Base-by-base conservation (phyloP, 2,329 filamentous ascomycete species). In the Fusarium kyushuense region DNA sequence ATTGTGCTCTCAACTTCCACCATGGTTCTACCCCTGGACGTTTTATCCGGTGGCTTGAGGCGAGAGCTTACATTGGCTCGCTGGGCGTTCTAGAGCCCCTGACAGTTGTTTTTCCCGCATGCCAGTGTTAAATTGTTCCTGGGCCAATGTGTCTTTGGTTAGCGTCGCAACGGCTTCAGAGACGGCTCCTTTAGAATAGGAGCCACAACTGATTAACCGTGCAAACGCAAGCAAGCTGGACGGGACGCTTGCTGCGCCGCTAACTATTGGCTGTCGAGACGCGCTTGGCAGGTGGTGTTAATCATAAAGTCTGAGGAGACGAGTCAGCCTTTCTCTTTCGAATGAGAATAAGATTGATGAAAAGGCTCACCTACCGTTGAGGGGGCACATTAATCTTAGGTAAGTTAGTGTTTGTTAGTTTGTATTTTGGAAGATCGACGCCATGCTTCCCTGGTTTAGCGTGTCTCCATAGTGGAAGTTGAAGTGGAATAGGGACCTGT, bases 131-230 rank as follows among this genome's bases (percentile, higher is more conserved):
- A 43, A 63, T 60, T 54, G 71, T 74, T 71, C 64, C 67, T 65
- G 63, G 71, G 62, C 69, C 71, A 73, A 72, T 73, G 48, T 58
- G 58, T 52, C 59, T 60, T 48, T 14, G 46, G 61, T 59, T 73
- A 71, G 71, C 68, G 60, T 60, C 36, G 36, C 40, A 19, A 42
- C 53, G 27, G 54, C 56, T 35, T 51, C 58, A 38, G 43, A 47
- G 55, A 55, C 54, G 45, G 60, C 40, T 58, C 59, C 36, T 54
- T 55, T 58, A 41, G 51, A 42, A 29, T 46, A 35, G 36, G 63
- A 66, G 70, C 70, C 70, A 73, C 70, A 73, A 68, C 70, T 72
- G 68, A 69, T 33, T 56, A 59, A 30, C 29, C 35, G 43, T 23
- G 30, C 29, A 54, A 46, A 47, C 29, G 41, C 62, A 53, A 58